Evolutionary conservation across 2,329 filamentous ascomycete species (phyloP).

Genomic region (Arthroderma uncinatum): DNA sequence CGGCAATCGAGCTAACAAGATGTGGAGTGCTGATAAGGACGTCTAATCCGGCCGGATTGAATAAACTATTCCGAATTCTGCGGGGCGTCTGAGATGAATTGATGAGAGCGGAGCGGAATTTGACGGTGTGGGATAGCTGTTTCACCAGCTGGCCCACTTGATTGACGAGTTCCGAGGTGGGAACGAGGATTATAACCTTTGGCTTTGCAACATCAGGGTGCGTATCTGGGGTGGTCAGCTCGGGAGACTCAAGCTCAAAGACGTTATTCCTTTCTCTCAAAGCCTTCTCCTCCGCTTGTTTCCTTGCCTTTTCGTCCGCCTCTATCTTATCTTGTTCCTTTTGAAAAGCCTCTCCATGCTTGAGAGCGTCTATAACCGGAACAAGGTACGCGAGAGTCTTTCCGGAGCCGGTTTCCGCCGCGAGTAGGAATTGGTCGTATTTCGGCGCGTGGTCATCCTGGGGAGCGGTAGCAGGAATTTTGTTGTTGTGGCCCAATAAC

Average conservation of each 20-base stretch:
- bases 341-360: slow-evolving; percentile 58
- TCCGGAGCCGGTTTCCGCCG: slow-evolving; percentile 91
- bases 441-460: slow-evolving; percentile 32
- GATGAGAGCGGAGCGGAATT: slow-evolving; percentile 74
- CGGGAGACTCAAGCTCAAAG: slow-evolving; percentile 50
- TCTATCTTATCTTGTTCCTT: slow-evolving; percentile 44
- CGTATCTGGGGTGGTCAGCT: slow-evolving; percentile 58
- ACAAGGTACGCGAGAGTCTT: slow-evolving; percentile 91
- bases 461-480: slow-evolving; percentile 16
- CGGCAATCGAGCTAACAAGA: slow-evolving; percentile 73
- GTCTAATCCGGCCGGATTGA: slow-evolving; percentile 70
- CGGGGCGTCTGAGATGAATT: slow-evolving; percentile 65
- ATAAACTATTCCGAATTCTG: slow-evolving; percentile 75
- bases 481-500: slow-evolving; percentile 42
- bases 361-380: slow-evolving; percentile 74
- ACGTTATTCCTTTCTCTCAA: slow-evolving; percentile 48
- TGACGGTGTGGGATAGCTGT: slow-evolving; percentile 68
- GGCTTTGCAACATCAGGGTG: slow-evolving; percentile 63
- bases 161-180: slow-evolving; percentile 79
- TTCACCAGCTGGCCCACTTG: slow-evolving; percentile 79
- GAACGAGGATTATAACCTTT: slow-evolving; percentile 73
- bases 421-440: slow-evolving; percentile 63
- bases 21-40: slow-evolving; percentile 81
- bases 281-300: slow-evolving; percentile 46
- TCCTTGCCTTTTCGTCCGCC: slow-evolving; percentile 46